Evolutionary conservation across 2,329 filamentous ascomycete genomes (phyloP), one percentile per base, ranked within the genome.

Genomic region (Falciphora oryzae): DNA sequence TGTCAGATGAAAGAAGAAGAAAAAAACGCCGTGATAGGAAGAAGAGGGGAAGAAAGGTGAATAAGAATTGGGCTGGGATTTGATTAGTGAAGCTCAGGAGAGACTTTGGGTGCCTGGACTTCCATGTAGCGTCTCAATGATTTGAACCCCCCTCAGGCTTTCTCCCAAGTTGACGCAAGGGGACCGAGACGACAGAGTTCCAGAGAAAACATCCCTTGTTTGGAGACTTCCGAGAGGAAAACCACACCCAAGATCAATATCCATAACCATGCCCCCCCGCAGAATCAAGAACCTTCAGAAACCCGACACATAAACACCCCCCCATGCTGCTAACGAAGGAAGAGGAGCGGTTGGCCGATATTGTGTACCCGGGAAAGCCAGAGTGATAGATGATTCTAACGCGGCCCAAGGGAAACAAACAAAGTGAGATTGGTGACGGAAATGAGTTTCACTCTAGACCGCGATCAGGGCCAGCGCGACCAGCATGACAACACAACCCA

Each of bases 401-500:
- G 57, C 57, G 13, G 14, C 25, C 27, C n/a, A 58, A 58, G 1
- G 29, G n/a, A 14, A 63, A 27, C 22, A 6, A 63, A 57, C 28
- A 35, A 32, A 32, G 13, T 29, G 22, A 25, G 25, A 25, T 14
- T 4, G 25, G 8, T 29, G 38, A 29, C 56, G 10, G 13, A 22
- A 4, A 53, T n/a, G n/a, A 25, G 14, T 11, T 28, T 5, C 14
- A 38, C n/a, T 31, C 71, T 72, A 79, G 64, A 77, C 66, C 59
- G 74, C 65, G 56, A 75, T 72, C 70, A 75, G 72, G 62, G 76
- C 67, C 59, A 69, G 69, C 16, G 73, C 74, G 53, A 77, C 65
- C 63, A 78, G 68, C 73, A 80, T 73, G 67, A 78, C 68, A 53
- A 72, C 68, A 66, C 74, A 76, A 57, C 62, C 65, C 25, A 73